Base-by-base conservation (phyloP, 2,329 filamentous ascomycete genomes). In the Xylariaceae sp. region DNA sequence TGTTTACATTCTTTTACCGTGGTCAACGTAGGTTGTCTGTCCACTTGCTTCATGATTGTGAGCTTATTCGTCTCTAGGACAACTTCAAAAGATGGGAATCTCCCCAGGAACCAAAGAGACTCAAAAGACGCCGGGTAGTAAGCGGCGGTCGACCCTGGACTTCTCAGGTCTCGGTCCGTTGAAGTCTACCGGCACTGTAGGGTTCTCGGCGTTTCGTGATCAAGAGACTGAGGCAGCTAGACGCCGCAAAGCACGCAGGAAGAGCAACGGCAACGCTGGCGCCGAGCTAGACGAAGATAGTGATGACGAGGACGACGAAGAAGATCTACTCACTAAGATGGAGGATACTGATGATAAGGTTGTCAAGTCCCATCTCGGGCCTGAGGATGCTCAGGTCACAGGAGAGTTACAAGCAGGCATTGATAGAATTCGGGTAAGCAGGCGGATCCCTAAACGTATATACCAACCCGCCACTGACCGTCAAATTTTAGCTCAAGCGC, bases 1-100 rank as follows among this genome's bases (percentile, higher is more conserved):
- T 90, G 7, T 99, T 99, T 72, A 97, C 95, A 23, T 99, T 99
- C 72, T 91, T 97, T 75, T 99, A 99, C 72, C 85, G 94, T 57
- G 94, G 94, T 71, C 90, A 96, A 70, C 88, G 93, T 95, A 79
- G 79, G 91, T 85, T 33, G 10, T 29, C 20, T 50, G 1, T 3
- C 15, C 10, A 20, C 5, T 10, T 27, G 11, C 23, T 16, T 47
- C 4, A 57, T 47, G 21, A 20, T 43, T 35, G 8, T 36, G 8
- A 11, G 41, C 37, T 29, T 26, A 33, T 50, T 62, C 65, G 24
- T 53, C 4, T 46, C 21, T 61, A 96, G 92, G 91, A 46, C 94
- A 99, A 86, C 79, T 99, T 44, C 88, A 92, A 68, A 99, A 97
- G 74, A 96, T 99, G 87, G 93, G 93, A 30, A 91, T 99, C 30